Evolutionary conservation across 768 basidiomycete genomes (phyloP).

Genomic region (Collybia sordida): DNA sequence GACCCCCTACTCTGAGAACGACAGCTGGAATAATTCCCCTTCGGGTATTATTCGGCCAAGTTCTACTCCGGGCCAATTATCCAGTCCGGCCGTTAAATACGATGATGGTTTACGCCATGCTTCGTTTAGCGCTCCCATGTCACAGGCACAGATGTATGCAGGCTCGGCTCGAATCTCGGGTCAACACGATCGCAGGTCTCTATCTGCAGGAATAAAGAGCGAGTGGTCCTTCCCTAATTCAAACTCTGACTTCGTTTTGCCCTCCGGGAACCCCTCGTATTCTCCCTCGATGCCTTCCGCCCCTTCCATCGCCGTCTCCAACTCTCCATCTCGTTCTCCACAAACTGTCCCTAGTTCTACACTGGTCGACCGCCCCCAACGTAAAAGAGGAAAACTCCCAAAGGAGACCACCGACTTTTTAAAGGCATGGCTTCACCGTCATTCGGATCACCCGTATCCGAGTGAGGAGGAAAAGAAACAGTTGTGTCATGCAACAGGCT

Average conservation of each 20-base stretch:
- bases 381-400: conserved; percentile 85
- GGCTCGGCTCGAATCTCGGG: conserved; percentile 71
- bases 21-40: conserved; percentile 55
- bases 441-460: conserved; percentile 88
- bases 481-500: conserved; percentile 79
- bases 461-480: conserved; percentile 91
- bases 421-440: conserved; percentile 85
- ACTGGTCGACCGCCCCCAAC: conserved; percentile 73
- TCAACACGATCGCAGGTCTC: conserved; percentile 62
- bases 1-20: conserved; percentile 48
- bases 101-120: conserved; percentile 70
- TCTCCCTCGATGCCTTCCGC: conserved; percentile 47
- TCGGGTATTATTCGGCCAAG: conserved; percentile 65
- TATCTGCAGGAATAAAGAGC: conserved; percentile 53
- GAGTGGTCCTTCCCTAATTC: conserved; percentile 73
- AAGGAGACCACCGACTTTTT: conserved; percentile 90
- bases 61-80: conserved; percentile 62
- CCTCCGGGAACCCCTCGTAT: conserved; percentile 36
- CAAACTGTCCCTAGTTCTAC: conserved; percentile 51
- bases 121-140: conserved; percentile 59
- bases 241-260: conserved; percentile 55
- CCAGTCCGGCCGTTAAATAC: conserved; percentile 60
- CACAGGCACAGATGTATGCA: conserved; percentile 62
- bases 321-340: conserved; percentile 55
- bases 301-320: conserved; percentile 39